Evolutionary conservation across 768 basidiomycete species (phyloP), one percentile per base, ranked within the genome.

Genomic region (Boletus rubescentipes): DNA sequence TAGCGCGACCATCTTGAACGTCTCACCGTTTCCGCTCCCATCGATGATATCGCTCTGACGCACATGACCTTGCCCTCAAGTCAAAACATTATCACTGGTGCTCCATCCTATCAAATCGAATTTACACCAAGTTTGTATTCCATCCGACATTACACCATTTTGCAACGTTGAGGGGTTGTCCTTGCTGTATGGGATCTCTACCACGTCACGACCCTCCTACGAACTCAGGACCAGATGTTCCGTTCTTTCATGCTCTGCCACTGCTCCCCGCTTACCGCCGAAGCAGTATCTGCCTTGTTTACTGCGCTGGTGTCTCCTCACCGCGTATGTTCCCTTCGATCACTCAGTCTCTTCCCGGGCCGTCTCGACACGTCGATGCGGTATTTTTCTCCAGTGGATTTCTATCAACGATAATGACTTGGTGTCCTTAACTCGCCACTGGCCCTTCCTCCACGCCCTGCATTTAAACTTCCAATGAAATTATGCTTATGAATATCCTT

Each of bases 321-420:
- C 9, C 39, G 30, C 12, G 11, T 8, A 4, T 3, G 6, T 35
- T 46, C 43, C 26, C 34, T 51, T 14, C 50, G 14, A 37, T 26
- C 32, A 14, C 16, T 51, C 2, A 15, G 8, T 14, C 31, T 43
- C 21, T 9, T 4, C 3, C 39, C 38, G 4, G 26, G 6, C 26
- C 26, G 4, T 26, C 12, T 20, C 5, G 31, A 14, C 9, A 5
- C 10, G 10, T 4, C 26, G 2, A 5, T 3, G n/a, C 14, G 6
- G 8, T 5, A 4, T 10, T 15, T 5, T 3, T 1, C 21, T 23
- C 16, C 21, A 6, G 8, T 51, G 48, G 41, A 20, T 54, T n/a
- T 46, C 51, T 2, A 39, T 55, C 36, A 32, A 54, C 18, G 46
- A 57, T 4, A 35, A 44, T n/a, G 41, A 39, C n/a, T 35, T 55